A percentile compares a stretch with the other conserved stretches of the same genome.
phyloP scores from a whole-genome alignment of 2,329 filamentous ascomycete species.

The Acarospora socialis region DNA sequence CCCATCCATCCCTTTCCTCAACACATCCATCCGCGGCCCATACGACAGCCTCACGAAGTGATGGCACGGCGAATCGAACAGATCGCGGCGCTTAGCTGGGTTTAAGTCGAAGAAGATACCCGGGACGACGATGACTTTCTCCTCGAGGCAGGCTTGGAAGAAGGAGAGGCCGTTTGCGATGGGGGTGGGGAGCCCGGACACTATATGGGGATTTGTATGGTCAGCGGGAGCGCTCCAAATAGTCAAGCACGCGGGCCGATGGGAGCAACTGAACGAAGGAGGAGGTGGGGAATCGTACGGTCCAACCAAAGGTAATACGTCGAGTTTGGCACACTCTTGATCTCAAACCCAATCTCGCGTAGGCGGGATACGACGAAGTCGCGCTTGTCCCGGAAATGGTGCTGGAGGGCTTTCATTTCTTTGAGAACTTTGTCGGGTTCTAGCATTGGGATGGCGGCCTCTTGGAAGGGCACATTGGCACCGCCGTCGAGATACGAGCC shows the following conservation, averaged over 20 bases:
- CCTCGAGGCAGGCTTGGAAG: slow-evolving; percentile 82
- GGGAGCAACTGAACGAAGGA: slow-evolving; percentile 38
- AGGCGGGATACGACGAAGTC: slow-evolving; percentile 78
- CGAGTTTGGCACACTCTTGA: slow-evolving; percentile 71
- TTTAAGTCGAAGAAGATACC: slow-evolving; percentile 98
- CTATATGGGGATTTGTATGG: neutral
- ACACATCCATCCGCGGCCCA: slow-evolving; percentile 64
- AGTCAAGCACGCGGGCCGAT: slow-evolving; percentile 19
- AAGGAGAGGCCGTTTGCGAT: slow-evolving; percentile 93
- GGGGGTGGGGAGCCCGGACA: slow-evolving; percentile 48
- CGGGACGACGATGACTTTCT: slow-evolving; percentile 92
- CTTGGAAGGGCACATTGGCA: slow-evolving; percentile 88
- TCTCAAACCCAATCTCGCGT: slow-evolving; percentile 71
- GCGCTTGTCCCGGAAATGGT: slow-evolving; percentile 82
- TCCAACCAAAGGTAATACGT: slow-evolving; percentile 88
- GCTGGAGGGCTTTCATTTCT: slow-evolving; percentile 83
- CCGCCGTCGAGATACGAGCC: slow-evolving; percentile 91
- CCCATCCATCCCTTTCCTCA: slow-evolving; percentile 67
- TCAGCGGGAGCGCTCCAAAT: slow-evolving; percentile 4
- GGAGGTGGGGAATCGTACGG: slow-evolving; percentile 22
- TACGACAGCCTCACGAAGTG: slow-evolving; percentile 79
- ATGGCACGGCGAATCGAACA: slow-evolving; percentile 92
- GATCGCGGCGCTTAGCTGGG: slow-evolving; percentile 70
- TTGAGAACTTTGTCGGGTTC: slow-evolving; percentile 63
- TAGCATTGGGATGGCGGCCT: slow-evolving; percentile 87